Evolutionary conservation across 2,329 filamentous ascomycete species (phyloP).

Genomic region (Myrmaecium sp.): DNA sequence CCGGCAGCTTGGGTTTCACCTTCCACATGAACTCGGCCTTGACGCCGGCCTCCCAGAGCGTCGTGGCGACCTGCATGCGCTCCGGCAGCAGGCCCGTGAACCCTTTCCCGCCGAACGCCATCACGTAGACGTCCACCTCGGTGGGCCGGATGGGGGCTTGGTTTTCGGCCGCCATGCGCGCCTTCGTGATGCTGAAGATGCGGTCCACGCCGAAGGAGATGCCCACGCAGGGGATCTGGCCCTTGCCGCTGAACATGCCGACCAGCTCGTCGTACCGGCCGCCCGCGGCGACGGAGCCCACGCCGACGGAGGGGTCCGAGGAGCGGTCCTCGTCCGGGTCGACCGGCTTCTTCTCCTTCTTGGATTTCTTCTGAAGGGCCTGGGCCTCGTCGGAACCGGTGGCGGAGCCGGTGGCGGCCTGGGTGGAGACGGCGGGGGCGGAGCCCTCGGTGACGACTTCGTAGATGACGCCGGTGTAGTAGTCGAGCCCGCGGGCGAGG

Average conservation of each 20-base stretch:
- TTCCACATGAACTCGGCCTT: constrained; percentile 88
- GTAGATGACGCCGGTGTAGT: constrained; percentile 82
- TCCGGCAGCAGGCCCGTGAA: constrained; percentile 68
- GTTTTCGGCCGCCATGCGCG: constrained; percentile 47
- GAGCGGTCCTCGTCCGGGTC: constrained; percentile 49
- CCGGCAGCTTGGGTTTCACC: constrained; percentile 70
- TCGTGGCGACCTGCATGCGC: constrained; percentile 62
- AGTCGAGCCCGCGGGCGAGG: constrained; percentile 79
- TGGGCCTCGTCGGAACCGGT: constrained; percentile 23
- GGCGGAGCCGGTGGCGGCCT: constrained; percentile 23
- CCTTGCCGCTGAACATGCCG: constrained; percentile 79
- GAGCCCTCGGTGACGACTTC: constrained; percentile 75
- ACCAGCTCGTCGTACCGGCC: constrained; percentile 88
- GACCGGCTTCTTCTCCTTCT: constrained; percentile 26
- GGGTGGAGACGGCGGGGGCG: constrained; percentile 27
- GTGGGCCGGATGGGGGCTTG: constrained; percentile 43
- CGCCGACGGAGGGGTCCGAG: constrained; percentile 62
- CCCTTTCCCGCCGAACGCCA: constrained; percentile 82
- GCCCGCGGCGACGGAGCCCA: constrained; percentile 78
- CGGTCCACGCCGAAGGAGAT: constrained; percentile 92
- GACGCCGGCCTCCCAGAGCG: constrained; percentile 74
- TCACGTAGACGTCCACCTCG: constrained; percentile 81
- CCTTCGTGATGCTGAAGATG: constrained; percentile 84
- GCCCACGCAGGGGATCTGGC: constrained; percentile 73
- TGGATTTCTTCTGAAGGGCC: constrained; percentile 28